A percentile compares a stretch with the other conserved stretches of the same genome.
These are phyloP conservation scores for Excoecaria cochinchinensis DNA, from an alignment of 345 rosid species.

Conservation along the genomic window DNA sequence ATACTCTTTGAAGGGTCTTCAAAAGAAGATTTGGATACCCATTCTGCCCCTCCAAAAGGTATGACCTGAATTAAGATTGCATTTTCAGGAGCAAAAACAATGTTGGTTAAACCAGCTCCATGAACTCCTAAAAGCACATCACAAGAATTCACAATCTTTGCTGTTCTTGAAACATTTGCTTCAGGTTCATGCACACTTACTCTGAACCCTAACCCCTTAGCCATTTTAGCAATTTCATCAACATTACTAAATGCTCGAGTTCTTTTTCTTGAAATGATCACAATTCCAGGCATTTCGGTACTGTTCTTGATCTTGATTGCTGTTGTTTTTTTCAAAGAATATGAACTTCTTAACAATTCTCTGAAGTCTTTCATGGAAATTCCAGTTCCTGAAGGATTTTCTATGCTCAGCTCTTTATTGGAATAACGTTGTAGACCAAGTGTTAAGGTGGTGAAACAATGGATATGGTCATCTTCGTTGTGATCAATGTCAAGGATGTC, in stretches of 20 bases:
- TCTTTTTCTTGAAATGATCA: slow-evolving; percentile 56
- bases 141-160: slow-evolving; percentile 58
- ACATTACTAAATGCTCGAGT: slow-evolving; percentile 55
- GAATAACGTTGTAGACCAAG: slow-evolving; percentile 59
- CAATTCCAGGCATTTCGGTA: slow-evolving; percentile 42
- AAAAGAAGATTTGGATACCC: slow-evolving; percentile 51
- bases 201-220: slow-evolving; percentile 42
- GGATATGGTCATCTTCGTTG: slow-evolving; percentile 34
- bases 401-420: slow-evolving; percentile 52
- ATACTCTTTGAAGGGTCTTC: slow-evolving; percentile 56
- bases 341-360: slow-evolving; percentile 46
- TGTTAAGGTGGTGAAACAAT: slow-evolving; percentile 53
- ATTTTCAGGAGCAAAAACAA: slow-evolving; percentile 73
- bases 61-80: slow-evolving; percentile 72
- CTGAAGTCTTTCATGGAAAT: slow-evolving; percentile 60
- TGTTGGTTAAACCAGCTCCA: slow-evolving; percentile 86
- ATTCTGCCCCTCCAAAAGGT: slow-evolving; percentile 64
- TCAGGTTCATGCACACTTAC: slow-evolving; percentile 60
- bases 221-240: slow-evolving; percentile 43
- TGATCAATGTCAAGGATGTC: slow-evolving; percentile 53
- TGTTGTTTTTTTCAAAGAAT: slow-evolving; percentile 40
- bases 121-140: slow-evolving; percentile 84
- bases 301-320: slow-evolving; percentile 29
- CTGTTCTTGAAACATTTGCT: slow-evolving; percentile 36
- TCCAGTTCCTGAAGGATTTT: slow-evolving; percentile 44